Conservation (phyloP, 495 filamentous ascomycete genomes). For the Neurospora sublineolata region DNA sequence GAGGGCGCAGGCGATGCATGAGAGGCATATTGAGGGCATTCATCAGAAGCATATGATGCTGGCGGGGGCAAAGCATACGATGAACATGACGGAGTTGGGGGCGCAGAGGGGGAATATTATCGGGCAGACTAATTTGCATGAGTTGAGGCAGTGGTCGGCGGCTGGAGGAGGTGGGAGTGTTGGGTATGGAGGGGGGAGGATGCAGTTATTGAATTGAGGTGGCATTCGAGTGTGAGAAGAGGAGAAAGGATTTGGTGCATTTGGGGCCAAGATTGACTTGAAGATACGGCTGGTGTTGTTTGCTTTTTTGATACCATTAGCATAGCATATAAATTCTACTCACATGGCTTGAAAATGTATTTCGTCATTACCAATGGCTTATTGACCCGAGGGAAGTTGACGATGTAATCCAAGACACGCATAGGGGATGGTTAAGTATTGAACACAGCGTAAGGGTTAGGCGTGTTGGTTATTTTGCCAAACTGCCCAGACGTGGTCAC, state of each 20-base stretch:
- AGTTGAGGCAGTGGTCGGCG: slow-evolving; percentile 6
- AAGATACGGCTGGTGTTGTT: neutral
- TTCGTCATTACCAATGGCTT: neutral
- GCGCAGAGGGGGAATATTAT: slow-evolving; percentile 17
- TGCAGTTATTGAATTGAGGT: slow-evolving; percentile 1
- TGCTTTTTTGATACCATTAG: neutral
- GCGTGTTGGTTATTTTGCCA: neutral
- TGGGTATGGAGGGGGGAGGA: neutral
- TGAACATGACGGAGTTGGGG: slow-evolving; percentile 15
- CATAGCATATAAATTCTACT: neutral
- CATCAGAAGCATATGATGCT: neutral
- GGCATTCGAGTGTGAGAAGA: neutral
- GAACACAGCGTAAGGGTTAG: neutral
- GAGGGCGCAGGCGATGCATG: neutral
- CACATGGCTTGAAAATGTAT: neutral
- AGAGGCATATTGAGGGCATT: neutral
- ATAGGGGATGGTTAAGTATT: neutral
- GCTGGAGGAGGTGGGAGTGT: neutral
- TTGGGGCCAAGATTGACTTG: neutral
- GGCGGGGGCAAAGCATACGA: slow-evolving; percentile 5
- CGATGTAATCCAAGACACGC: neutral
- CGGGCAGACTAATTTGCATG: slow-evolving; percentile 16
- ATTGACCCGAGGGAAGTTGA: neutral
- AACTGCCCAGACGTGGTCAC: neutral
- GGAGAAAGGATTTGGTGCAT: neutral